phyloP scores from a whole-genome alignment of 2,329 filamentous ascomycete species.

The Claviceps pazoutovae region DNA sequence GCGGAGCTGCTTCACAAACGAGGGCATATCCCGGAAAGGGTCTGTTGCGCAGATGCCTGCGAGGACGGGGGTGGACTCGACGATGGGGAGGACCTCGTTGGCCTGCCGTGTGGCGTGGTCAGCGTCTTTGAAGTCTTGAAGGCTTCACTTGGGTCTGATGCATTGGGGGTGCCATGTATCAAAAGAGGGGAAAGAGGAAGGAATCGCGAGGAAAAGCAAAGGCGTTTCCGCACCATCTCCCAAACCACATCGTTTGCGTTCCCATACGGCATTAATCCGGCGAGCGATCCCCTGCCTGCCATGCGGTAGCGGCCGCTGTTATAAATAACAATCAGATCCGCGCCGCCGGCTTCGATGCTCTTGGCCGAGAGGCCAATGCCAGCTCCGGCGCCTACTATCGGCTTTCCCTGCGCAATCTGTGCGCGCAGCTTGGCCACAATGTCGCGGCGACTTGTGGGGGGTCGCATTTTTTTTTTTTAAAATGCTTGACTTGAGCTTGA shows the following conservation, averaged over 20 bases:
- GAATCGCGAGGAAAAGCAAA: background rate
- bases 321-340: constrained; percentile 58
- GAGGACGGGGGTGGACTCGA: constrained; percentile 49
- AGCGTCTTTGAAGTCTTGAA: too few species aligned
- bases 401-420: constrained; percentile 38
- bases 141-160: background rate
- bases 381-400: constrained; percentile 56
- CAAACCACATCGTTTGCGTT: constrained; percentile 57
- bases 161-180: background rate
- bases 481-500: too few species aligned
- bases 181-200: too few species aligned
- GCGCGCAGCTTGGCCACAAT: constrained; percentile 41
- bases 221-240: constrained; percentile 39
- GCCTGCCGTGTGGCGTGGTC: constrained; percentile 25
- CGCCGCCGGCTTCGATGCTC: constrained; percentile 53
- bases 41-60: constrained; percentile 60
- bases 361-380: constrained; percentile 60
- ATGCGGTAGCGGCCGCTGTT: constrained; percentile 61
- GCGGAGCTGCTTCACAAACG: constrained; percentile 46
- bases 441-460: constrained; percentile 40
- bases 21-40: constrained; percentile 48
- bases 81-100: constrained; percentile 50
- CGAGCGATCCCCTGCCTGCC: constrained; percentile 55
- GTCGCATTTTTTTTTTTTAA: constrained; percentile 32
- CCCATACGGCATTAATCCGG: constrained; percentile 57